Percentiles rank a stretch among this genome's conserved stretches.
Conservation (phyloP, 169 alveolate species). For the Plasmodium vinckei region DNA sequence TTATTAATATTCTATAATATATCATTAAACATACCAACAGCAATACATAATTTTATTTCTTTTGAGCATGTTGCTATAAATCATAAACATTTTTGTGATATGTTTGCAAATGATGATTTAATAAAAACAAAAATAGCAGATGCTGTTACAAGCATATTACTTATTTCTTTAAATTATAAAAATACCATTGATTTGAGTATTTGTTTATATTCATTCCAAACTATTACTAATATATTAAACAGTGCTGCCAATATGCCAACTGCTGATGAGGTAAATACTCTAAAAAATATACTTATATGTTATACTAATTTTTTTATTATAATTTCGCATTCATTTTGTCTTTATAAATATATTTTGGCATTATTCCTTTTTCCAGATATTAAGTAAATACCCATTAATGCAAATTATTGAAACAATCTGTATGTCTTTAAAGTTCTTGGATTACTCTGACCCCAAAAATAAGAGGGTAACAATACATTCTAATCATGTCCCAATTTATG, state of each 20-base stretch:
- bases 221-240: slow-evolving; percentile 46
- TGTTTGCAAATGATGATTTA: slow-evolving; percentile 50
- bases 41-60: slow-evolving; percentile 53
- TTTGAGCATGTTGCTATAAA: slow-evolving; percentile 45
- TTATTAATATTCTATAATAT: slow-evolving; percentile 46
- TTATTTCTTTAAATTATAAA: slow-evolving; percentile 53
- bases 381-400: slow-evolving; percentile 66
- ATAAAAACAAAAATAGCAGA: slow-evolving; percentile 46
- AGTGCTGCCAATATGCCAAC: slow-evolving; percentile 46
- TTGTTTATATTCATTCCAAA: slow-evolving; percentile 50
- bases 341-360: not conserved
- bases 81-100: slow-evolving; percentile 66
- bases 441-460: slow-evolving; percentile 71
- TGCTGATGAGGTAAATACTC: slow-evolving; percentile 39
- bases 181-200: slow-evolving; percentile 64
- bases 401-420: slow-evolving; percentile 64
- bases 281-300: not conserved
- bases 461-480: slow-evolving; percentile 22
- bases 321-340: no score
- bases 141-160: slow-evolving; percentile 62
- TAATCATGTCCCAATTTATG: not conserved
- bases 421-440: slow-evolving; percentile 47
- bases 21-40: slow-evolving; percentile 53
- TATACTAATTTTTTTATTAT: not conserved
- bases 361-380: slow-evolving; percentile 7